Conservation (phyloP, 768 basidiomycete species). For the Epithele typhae region DNA sequence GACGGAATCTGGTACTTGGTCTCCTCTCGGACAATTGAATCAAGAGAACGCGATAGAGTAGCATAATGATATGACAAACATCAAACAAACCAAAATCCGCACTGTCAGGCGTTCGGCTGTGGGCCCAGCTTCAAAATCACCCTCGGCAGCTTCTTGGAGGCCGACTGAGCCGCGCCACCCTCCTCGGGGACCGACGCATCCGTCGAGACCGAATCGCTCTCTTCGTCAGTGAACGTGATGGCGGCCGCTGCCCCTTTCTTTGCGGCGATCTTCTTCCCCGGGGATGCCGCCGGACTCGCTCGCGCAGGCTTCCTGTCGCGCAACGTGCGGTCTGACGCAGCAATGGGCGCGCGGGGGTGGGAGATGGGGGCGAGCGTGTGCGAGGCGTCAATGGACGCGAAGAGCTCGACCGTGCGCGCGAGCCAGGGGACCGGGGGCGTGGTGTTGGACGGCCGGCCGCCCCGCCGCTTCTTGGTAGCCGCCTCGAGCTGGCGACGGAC, state of each 20-base stretch:
- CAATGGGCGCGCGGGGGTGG: slow-evolving; percentile 19
- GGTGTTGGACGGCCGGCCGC: slow-evolving; percentile 39
- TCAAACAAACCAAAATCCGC: too few species aligned
- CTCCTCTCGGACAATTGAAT: too few species aligned
- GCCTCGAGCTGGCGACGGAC: slow-evolving; percentile 54
- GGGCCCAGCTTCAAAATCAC: slow-evolving; percentile 54
- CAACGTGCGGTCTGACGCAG: slow-evolving; percentile 42
- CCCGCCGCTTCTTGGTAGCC: slow-evolving; percentile 54
- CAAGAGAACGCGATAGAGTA: too few species aligned
- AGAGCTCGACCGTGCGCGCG: slow-evolving; percentile 46
- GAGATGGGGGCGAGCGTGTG: slow-evolving; percentile 14
- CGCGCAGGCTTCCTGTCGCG: slow-evolving; percentile 38
- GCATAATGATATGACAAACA: too few species aligned
- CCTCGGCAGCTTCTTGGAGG: slow-evolving; percentile 44
- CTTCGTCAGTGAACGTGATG: slow-evolving; percentile 1
- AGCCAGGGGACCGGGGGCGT: slow-evolving; percentile 50
- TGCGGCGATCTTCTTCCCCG: background rate
- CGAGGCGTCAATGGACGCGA: slow-evolving; percentile 35
- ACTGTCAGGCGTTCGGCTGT: slow-evolving; percentile 12
- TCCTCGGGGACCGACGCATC: slow-evolving; percentile 3
- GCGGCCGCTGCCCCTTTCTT: background rate
- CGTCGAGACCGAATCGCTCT: slow-evolving; percentile 8
- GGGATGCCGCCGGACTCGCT: slow-evolving; percentile 9
- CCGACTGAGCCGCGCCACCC: slow-evolving; percentile 11
- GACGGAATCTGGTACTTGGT: too few species aligned